phyloP scores from a whole-genome alignment of 345 rosid species.

The Viola odorata region DNA sequence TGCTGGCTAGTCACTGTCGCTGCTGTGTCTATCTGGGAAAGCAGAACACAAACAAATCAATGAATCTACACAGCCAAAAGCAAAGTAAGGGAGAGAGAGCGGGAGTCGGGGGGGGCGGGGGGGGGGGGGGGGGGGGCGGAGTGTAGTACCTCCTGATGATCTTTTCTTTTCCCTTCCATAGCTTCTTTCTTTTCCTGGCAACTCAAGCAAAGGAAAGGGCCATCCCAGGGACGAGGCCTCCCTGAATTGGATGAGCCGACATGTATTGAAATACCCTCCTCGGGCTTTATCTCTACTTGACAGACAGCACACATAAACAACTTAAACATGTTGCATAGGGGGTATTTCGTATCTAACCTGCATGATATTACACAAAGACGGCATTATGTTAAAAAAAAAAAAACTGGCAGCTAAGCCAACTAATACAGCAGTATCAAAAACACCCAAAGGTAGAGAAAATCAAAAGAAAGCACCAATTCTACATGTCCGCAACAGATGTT shows the following conservation, averaged over 20 bases:
- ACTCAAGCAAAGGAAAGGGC: constrained; percentile 94
- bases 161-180: constrained; percentile 95
- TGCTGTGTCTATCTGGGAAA: constrained; percentile 69
- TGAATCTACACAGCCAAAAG: constrained; percentile 4
- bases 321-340: constrained; percentile 95
- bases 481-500: background rate
- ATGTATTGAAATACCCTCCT: constrained; percentile 91
- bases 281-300: constrained; percentile 97
- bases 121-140: background rate
- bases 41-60: constrained; percentile 5
- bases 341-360: constrained; percentile 95
- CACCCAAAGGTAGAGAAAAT: background rate
- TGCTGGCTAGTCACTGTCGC: constrained; percentile 81
- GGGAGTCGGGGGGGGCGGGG: background rate
- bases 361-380: constrained; percentile 15
- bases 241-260: constrained; percentile 53
- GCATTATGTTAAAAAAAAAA: constrained; percentile 10
- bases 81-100: background rate
- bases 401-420: background rate
- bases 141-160: constrained; percentile 58
- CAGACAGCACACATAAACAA: constrained; percentile 97
- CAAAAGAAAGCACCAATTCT: background rate
- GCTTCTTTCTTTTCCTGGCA: constrained; percentile 98
- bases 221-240: constrained; percentile 94
- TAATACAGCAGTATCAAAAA: background rate